Base-by-base conservation (phyloP, 345 rosid genomes). In the Cardamine resedifolia region DNA sequence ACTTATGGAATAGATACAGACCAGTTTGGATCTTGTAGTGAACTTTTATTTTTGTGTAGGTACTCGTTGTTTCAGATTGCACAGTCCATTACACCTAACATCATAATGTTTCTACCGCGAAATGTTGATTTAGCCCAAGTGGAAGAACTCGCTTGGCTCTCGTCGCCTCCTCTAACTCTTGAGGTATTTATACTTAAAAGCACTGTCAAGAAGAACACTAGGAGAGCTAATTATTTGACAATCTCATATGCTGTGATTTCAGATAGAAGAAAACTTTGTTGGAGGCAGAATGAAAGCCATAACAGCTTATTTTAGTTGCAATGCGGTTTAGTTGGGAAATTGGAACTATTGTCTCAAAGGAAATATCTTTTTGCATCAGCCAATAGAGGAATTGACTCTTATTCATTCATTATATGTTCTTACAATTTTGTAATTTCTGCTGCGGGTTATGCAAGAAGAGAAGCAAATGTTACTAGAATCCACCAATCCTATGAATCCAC, bases 81-180 rank as follows among this genome's bases (percentile, higher is more conserved):
- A 3, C 76, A 36, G 7, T 63, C 76, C 8, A 50, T 77, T 56
- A 57, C 67, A 0, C 67, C 67, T 48, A 58, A 70, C n/a, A 70
- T 76, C 18, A 58, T 76, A 0, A 70, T 70, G 76, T 76, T 69
- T 64, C 36, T 76, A 38, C 79, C 60, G 9, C 12, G 39, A 7
- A 70, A 76, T 76, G 68, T 70, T 62, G 75, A 70, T 38, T 55
- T 76, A 38, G 21, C 20, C 0, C 71, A 76, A 70, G 26, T 76
- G 15, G 75, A 76, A 70, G 75, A 76, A 71, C 79, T 76, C 4
- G 65, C 76, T 45, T 70, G 76, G 71, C 76, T 76, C 21, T 76
- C 79, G 5, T 70, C 79, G 0, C 76, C 75, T 56, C 79, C 79
- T 47, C 34, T 76, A 49, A 27, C 60, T 69, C 65, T 70, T 31